Percentiles rank a stretch among this genome's conserved stretches.
phyloP scores from a whole-genome alignment of 129 eudicot species.

The Centaurea solstitialis region DNA sequence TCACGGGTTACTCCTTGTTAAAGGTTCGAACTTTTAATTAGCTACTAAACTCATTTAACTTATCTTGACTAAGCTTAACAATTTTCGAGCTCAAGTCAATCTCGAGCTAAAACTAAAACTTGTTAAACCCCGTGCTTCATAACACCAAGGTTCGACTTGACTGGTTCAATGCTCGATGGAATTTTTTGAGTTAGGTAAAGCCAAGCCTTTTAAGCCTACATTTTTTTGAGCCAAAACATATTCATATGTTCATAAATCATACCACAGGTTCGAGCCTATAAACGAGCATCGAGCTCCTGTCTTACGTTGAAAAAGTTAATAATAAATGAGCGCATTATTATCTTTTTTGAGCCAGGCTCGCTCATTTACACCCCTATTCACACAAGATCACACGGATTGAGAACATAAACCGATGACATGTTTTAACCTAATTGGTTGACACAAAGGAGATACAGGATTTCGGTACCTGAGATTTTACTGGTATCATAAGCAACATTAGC shows the following conservation, averaged over 20 bases:
- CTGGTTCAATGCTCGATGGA: too few relatives aligned
- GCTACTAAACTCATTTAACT: background rate
- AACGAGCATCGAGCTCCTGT: background rate
- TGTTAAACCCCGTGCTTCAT: too few relatives aligned
- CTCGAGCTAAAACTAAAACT: too few relatives aligned
- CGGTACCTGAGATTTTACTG: too few relatives aligned
- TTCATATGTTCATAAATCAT: background rate
- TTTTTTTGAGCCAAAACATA: background rate
- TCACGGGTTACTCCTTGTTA: slow-evolving; percentile 6
- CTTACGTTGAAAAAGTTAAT: too few relatives aligned
- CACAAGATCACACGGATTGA: background rate
- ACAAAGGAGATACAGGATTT: too few relatives aligned
- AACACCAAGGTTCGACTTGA: too few relatives aligned
- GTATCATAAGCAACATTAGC: background rate
- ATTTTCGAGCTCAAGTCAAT: too few relatives aligned
- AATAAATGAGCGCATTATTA: too few relatives aligned
- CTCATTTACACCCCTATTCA: background rate
- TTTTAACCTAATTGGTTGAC: background rate
- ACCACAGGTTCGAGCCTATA: background rate
- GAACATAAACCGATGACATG: background rate
- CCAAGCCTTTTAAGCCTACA: too few relatives aligned
- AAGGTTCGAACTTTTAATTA: too few relatives aligned
- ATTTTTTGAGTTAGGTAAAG: too few relatives aligned
- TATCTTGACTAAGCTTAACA: background rate
- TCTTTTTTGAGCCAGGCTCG: background rate